Conservation (phyloP, 2,329 filamentous ascomycete genomes). For the Cryphonectria naterciae region DNA sequence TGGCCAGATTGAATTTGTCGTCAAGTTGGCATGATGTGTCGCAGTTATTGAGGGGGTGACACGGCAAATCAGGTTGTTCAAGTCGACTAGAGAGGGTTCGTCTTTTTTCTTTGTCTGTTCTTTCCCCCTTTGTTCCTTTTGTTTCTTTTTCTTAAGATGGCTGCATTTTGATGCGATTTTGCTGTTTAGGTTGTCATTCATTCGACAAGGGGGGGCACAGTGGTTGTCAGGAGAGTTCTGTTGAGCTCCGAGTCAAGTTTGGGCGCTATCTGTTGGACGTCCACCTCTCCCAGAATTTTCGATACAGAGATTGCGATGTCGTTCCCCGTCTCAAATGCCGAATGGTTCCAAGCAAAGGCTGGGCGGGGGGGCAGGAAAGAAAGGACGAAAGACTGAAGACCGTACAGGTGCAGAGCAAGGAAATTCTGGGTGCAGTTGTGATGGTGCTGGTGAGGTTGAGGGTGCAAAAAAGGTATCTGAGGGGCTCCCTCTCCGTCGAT, state of each 20-base stretch:
- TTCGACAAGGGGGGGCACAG: conserved; percentile 29
- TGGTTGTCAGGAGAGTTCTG: conserved; percentile 31
- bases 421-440: conserved; percentile 27
- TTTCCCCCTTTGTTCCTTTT: not conserved
- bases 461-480: conserved; percentile 23
- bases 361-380: conserved; percentile 24
- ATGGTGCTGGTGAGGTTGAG: conserved; percentile 22
- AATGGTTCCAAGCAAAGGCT: conserved; percentile 27
- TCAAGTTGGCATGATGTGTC: conserved; percentile 26
- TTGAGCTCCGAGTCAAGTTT: conserved; percentile 31
- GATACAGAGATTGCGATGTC: conserved; percentile 22
- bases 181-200: conserved; percentile 30
- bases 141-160: conserved; percentile 1
- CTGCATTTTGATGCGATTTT: conserved; percentile 20
- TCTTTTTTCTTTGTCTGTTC: conserved; percentile 5
- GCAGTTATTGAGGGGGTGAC: conserved; percentile 19
- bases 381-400: conserved; percentile 24
- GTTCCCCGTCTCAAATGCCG: conserved; percentile 27
- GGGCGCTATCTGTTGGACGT: conserved; percentile 31
- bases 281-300: conserved; percentile 25
- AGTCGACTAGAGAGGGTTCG: conserved; percentile 25
- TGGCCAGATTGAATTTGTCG: conserved; percentile 18
- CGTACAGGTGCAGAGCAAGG: conserved; percentile 30
- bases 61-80: conserved; percentile 28
- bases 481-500: conserved; percentile 21